phyloP scores from a whole-genome alignment of 352 stramenopile genomes.

The Globisporangium solare region DNA sequence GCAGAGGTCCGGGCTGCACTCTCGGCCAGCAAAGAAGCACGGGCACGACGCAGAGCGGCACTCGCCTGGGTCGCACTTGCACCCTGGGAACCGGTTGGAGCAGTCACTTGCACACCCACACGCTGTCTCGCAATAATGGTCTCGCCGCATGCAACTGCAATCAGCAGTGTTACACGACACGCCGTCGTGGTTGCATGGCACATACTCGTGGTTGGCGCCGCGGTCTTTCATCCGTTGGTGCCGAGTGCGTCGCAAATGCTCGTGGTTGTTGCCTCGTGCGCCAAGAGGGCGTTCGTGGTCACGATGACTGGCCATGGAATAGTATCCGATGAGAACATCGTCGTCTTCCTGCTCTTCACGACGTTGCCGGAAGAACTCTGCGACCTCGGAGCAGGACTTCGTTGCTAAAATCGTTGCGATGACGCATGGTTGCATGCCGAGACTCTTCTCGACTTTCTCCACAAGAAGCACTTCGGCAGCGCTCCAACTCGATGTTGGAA shows the following conservation, averaged over 20 bases:
- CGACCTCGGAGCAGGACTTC: constrained; percentile 40
- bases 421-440: constrained; percentile 39
- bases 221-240: constrained; percentile 80
- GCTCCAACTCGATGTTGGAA: constrained; percentile 23
- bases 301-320: not conserved
- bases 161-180: constrained; percentile 52
- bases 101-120: constrained; percentile 65
- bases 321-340: constrained; percentile 2
- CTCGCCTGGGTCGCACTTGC: constrained; percentile 46
- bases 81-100: constrained; percentile 73
- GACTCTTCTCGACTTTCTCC: constrained; percentile 27
- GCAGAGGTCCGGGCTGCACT: constrained; percentile 74
- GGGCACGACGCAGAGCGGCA: constrained; percentile 59
- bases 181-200: constrained; percentile 57
- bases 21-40: constrained; percentile 62
- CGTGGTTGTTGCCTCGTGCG: constrained; percentile 52
- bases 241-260: constrained; percentile 66
- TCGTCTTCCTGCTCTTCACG: not conserved
- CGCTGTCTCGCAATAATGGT: constrained; percentile 75
- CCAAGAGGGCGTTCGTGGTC: constrained; percentile 26
- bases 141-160: constrained; percentile 76
- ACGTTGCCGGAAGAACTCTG: constrained; percentile 13
- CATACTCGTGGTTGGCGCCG: constrained; percentile 68
- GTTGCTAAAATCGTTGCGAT: constrained; percentile 33
- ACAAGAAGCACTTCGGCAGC: constrained; percentile 37